phyloP scores from a whole-genome alignment of 2,329 filamentous ascomycete genomes.

The Aspergillus thermomutatus region DNA sequence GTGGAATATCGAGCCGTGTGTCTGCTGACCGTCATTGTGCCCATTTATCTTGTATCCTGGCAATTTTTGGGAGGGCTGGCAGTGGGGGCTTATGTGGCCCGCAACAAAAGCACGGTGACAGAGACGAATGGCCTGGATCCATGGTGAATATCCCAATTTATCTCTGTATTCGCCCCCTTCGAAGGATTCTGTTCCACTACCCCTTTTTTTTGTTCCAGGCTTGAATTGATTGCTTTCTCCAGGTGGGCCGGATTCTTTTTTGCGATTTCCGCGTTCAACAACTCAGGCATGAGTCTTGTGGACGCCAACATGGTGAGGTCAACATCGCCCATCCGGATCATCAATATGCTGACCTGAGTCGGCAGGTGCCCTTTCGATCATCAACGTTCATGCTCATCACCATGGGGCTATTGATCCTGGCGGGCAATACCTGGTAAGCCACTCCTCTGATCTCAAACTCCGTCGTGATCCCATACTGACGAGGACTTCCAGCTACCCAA shows the following conservation, averaged over 20 bases:
- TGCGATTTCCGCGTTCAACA: slow-evolving; percentile 51
- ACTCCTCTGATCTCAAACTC: not conserved
- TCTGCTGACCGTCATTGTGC: not conserved
- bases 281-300: slow-evolving; percentile 48
- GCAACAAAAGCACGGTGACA: slow-evolving; percentile 34
- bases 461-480: not conserved
- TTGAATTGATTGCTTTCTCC: slow-evolving; percentile 16
- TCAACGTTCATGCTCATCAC: slow-evolving; percentile 26
- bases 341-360: slow-evolving; percentile 13
- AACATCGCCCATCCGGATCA: slow-evolving; percentile 23
- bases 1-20: not conserved
- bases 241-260: slow-evolving; percentile 37
- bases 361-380: slow-evolving; percentile 20
- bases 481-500: not conserved
- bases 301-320: slow-evolving; percentile 49
- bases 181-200: too few relatives aligned
- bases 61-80: slow-evolving; percentile 44
- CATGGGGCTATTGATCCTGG: slow-evolving; percentile 32
- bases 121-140: slow-evolving; percentile 43
- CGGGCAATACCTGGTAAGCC: slow-evolving; percentile 32
- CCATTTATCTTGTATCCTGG: slow-evolving; percentile 35
- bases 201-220: too few relatives aligned
- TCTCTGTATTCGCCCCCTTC: too few relatives aligned
- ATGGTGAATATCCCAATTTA: slow-evolving; percentile 24
- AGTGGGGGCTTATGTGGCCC: slow-evolving; percentile 43